These are phyloP conservation scores for Plectranthus barbatus DNA, from an alignment of 257 asterid species.

Conservation along the genomic window DNA sequence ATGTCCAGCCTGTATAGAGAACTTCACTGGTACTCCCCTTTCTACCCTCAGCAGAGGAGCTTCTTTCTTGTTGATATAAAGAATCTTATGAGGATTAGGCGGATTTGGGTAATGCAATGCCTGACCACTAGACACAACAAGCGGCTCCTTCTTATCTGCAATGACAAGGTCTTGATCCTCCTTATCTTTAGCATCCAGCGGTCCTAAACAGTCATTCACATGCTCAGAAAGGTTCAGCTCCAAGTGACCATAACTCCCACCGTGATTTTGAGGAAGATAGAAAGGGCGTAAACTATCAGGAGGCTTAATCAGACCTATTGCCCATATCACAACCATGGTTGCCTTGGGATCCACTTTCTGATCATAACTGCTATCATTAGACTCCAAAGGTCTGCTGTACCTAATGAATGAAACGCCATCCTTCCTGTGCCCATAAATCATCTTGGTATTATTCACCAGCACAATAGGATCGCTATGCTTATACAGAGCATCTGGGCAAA, in stretches of 20 bases:
- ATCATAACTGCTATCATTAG: slow-evolving; percentile 59
- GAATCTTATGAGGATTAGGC: slow-evolving; percentile 82
- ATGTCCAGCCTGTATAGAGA: slow-evolving; percentile 96
- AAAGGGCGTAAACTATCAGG: slow-evolving; percentile 84
- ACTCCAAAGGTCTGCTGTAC: slow-evolving; percentile 57
- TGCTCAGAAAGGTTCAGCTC: slow-evolving; percentile 59
- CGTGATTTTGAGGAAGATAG: slow-evolving; percentile 95
- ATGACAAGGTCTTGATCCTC: slow-evolving; percentile 93
- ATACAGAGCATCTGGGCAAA: slow-evolving; percentile 73
- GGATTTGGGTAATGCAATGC: slow-evolving; percentile 94
- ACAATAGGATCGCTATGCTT: slow-evolving; percentile 35
- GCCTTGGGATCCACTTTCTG: slow-evolving; percentile 38
- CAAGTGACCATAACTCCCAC: slow-evolving; percentile 73
- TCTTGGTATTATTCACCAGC: slow-evolving; percentile 52
- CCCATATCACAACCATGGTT: slow-evolving; percentile 87
- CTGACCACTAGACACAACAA: slow-evolving; percentile 60
- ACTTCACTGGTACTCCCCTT: slow-evolving; percentile 88
- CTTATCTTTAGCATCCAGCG: slow-evolving; percentile 84
- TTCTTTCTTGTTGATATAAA: slow-evolving; percentile 91
- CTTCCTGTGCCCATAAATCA: slow-evolving; percentile 78
- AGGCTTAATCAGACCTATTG: slow-evolving; percentile 76
- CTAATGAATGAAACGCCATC: slow-evolving; percentile 90
- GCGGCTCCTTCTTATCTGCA: slow-evolving; percentile 88
- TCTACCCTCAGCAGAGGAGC: slow-evolving; percentile 89
- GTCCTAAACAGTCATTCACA: slow-evolving; percentile 80